Evolutionary conservation across 345 rosid species (phyloP), one percentile per base, ranked within the genome.

Genomic region (Sonneratia alba): DNA sequence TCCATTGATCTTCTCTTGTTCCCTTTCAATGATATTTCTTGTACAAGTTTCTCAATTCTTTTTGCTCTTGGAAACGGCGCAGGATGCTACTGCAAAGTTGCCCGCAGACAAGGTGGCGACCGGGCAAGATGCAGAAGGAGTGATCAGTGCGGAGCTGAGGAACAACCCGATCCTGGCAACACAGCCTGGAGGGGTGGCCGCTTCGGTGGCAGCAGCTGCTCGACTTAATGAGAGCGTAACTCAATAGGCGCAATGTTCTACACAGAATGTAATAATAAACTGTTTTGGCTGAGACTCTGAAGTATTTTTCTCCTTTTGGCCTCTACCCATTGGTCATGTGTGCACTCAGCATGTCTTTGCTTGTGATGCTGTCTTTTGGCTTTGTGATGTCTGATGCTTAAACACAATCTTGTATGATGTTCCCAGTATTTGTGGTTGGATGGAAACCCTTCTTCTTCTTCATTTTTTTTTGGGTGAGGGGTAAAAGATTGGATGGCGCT

Each of bases 121-220:
- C 0, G 79, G 86, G 68, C 84, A 80, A 48, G 98, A 86, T 11
- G 93, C 91, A 0, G 95, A 92, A 69, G 91, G 93, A 11, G 85
- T 89, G 65, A 79, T 24, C 59, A 73, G 82, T 18, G 90, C 90
- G 1, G 98, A 92, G 85, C 76, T 83, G 71, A 84, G 92, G 77
- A 90, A 85, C 78, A 84, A 81, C 51, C 91, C 88, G 0, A 79
- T 79, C 14, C 70, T 78, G 27, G 56, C 71, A 13, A 81, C 86
- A 3, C 77, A 82, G 62, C 91, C 93, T 0, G 92, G 90, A 19
- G 93, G 96, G 1, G 92, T 89, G 9, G 91, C 86, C 0, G 87
- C 88, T 3, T 87, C 97, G 0, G 69, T 93, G 36, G 80, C 88
- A 1, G 85, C 88, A 0, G 93, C 98, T 0, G 96, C 93, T 51